phyloP scores from a whole-genome alignment of 257 asterid genomes.

The Gynochthodes officinalis region DNA sequence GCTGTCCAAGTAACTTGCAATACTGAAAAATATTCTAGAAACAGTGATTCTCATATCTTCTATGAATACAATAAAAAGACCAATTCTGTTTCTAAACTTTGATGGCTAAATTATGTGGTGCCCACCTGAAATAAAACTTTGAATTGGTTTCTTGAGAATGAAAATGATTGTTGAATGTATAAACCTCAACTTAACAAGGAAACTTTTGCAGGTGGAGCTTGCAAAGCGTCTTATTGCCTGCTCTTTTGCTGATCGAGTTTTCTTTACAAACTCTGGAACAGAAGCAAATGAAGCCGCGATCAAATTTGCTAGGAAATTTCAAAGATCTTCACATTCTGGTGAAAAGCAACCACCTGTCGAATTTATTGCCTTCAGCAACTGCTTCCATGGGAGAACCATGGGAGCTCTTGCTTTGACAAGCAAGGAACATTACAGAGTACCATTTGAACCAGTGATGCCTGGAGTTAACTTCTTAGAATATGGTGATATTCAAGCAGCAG shows the following conservation, averaged over 20 bases:
- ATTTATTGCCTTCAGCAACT: slow-evolving; percentile 75
- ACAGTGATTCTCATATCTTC: neutral
- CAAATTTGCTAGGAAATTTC: slow-evolving; percentile 84
- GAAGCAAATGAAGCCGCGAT: slow-evolving; percentile 98
- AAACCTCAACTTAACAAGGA: neutral
- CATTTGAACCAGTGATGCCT: slow-evolving; percentile 94
- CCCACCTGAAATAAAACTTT: neutral
- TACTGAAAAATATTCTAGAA: neutral
- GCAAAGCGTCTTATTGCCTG: slow-evolving; percentile 66
- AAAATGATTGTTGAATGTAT: too few relatives aligned
- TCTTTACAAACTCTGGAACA: slow-evolving; percentile 94
- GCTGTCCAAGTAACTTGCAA: neutral
- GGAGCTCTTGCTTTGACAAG: slow-evolving; percentile 93
- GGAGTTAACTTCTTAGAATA: slow-evolving; percentile 82
- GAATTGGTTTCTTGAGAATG: too few relatives aligned
- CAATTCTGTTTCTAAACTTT: neutral
- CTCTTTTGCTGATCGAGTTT: slow-evolving; percentile 96
- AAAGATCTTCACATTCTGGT: slow-evolving; percentile 49
- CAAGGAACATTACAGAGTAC: slow-evolving; percentile 75
- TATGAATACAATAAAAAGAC: neutral
- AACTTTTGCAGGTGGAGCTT: slow-evolving; percentile 66
- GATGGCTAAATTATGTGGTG: neutral
- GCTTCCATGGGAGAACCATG: slow-evolving; percentile 93
- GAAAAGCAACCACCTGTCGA: slow-evolving; percentile 54
- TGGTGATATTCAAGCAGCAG: slow-evolving; percentile 67